These are phyloP conservation scores for Hericium erinaceus DNA, from an alignment of 768 basidiomycete genomes.

Conservation along the genomic window DNA sequence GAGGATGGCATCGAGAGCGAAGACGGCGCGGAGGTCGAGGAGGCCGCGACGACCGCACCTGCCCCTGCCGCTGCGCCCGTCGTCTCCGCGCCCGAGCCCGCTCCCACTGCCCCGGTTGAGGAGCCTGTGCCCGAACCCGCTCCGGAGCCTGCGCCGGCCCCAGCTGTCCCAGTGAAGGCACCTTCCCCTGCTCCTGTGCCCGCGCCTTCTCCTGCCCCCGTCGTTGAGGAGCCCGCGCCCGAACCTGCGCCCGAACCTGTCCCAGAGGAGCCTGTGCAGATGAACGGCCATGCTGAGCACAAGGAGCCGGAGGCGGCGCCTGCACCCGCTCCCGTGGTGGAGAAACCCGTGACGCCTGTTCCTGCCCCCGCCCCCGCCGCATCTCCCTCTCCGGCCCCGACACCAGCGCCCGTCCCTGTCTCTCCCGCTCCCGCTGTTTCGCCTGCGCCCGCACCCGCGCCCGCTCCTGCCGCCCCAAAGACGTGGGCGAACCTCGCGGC, in stretches of 20 bases:
- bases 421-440: slow-evolving; percentile 16
- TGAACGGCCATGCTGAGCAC: slow-evolving; percentile 17
- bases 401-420: slow-evolving; percentile 17
- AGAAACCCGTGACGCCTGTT: slow-evolving; percentile 18
- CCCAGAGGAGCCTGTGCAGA: slow-evolving; percentile 28
- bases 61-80: slow-evolving; percentile 30
- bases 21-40: slow-evolving; percentile 27
- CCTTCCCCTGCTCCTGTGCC: slow-evolving; percentile 15
- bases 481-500: slow-evolving; percentile 93
- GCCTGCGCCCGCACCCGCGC: slow-evolving; percentile 23
- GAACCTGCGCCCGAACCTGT: slow-evolving; percentile 20
- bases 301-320: slow-evolving; percentile 23
- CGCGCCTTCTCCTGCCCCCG: slow-evolving; percentile 22
- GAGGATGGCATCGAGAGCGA: slow-evolving; percentile 84
- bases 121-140: slow-evolving; percentile 37
- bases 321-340: slow-evolving; percentile 19
- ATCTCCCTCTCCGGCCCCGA: slow-evolving; percentile 19
- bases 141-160: slow-evolving; percentile 13
- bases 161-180: slow-evolving; percentile 8
- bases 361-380: slow-evolving; percentile 19
- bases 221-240: slow-evolving; percentile 19
- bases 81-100: neutral
- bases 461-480: slow-evolving; percentile 48
- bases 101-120: slow-evolving; percentile 6
- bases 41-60: slow-evolving; percentile 35